Conservation (phyloP, 495 filamentous ascomycete genomes). For the Rostrohypoxylon terebratum region DNA sequence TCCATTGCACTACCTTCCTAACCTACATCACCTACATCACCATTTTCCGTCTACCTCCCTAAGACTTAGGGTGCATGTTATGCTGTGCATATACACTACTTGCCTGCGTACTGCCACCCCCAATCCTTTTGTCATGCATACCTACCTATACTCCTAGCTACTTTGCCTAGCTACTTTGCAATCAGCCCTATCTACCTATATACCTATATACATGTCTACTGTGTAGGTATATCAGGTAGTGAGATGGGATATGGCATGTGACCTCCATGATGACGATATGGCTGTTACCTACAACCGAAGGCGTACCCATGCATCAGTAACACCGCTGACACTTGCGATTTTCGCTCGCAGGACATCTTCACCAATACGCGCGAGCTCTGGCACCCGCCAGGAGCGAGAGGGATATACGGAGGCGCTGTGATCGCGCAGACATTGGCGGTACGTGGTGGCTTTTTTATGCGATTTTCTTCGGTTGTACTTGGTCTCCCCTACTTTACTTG, state of each 20-base stretch:
- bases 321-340: conserved; percentile 11
- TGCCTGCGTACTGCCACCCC: background rate
- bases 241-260: background rate
- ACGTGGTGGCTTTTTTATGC: conserved; percentile 17
- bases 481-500: background rate
- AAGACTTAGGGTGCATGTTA: background rate
- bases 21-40: background rate
- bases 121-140: background rate
- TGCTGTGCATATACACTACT: background rate
- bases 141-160: too few relatives aligned
- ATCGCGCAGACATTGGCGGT: conserved; percentile 90
- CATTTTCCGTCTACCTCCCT: too few relatives aligned
- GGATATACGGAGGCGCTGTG: conserved; percentile 91
- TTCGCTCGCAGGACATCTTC: conserved; percentile 76
- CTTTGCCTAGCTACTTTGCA: background rate
- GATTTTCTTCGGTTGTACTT: background rate
- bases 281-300: background rate
- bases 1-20: background rate
- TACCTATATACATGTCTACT: background rate
- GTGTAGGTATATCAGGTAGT: too few relatives aligned
- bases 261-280: background rate
- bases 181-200: conserved; percentile 3
- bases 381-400: conserved; percentile 90
- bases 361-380: conserved; percentile 91
- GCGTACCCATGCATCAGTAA: background rate